Evolutionary conservation across 257 asterid species (phyloP).

Genomic region (Nicotiana otophora): DNA sequence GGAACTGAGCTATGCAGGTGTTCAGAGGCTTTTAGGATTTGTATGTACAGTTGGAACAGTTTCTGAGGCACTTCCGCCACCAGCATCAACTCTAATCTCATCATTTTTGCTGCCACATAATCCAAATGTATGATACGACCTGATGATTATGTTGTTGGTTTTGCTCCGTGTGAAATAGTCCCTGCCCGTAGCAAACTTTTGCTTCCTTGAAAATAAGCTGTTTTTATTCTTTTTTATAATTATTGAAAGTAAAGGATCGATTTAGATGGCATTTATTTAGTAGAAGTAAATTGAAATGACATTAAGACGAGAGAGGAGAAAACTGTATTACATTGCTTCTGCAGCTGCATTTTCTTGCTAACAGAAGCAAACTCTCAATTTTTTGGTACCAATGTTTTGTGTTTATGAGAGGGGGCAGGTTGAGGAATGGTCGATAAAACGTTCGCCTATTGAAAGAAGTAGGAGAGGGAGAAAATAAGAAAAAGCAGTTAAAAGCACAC

Average conservation of each 20-base stretch:
- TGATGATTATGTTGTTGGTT: conserved; percentile 9
- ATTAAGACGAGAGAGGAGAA: neutral
- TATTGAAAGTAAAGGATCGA: neutral
- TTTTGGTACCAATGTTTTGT: neutral
- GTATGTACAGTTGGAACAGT: conserved; percentile 52
- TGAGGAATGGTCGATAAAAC: neutral
- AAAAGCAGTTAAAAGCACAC: neutral
- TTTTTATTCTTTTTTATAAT: neutral
- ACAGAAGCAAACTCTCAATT: neutral
- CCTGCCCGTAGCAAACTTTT: neutral
- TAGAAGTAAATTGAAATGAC: neutral
- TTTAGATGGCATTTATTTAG: neutral
- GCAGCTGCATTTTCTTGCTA: neutral
- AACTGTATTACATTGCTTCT: neutral
- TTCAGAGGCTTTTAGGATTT: conserved; percentile 62
- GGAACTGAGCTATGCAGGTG: conserved; percentile 64
- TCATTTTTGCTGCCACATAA: conserved; percentile 51
- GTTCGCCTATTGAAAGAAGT: neutral
- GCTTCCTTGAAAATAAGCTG: neutral
- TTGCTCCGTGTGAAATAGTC: neutral
- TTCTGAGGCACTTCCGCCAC: conserved; percentile 58
- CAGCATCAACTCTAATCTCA: conserved; percentile 47
- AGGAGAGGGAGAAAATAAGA: neutral
- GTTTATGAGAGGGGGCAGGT: neutral
- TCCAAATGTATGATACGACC: conserved; percentile 48